phyloP scores from a whole-genome alignment of 371 early-diverging fungal genomes.

The Syncephalastrum monosporum region DNA sequence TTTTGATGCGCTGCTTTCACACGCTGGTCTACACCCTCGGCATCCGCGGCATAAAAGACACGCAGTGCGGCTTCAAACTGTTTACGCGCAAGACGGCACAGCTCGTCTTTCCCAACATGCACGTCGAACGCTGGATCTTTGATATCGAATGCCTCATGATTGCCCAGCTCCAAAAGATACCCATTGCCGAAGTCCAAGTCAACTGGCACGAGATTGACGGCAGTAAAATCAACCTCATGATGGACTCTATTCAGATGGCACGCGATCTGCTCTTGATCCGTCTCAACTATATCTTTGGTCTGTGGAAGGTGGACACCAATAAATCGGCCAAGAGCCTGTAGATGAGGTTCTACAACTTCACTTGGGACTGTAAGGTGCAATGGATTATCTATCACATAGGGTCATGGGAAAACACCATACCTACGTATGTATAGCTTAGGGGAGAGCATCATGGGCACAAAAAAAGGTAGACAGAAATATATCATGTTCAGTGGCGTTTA shows the following conservation, averaged over 20 bases:
- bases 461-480: no score
- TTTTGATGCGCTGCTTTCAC: constrained; percentile 93
- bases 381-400: no score
- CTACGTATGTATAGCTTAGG: no score
- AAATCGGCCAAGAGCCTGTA: constrained; percentile 13
- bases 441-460: no score
- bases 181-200: constrained; percentile 86
- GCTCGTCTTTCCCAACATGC: constrained; percentile 84
- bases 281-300: constrained; percentile 79
- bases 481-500: no score
- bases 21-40: constrained; percentile 79
- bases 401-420: no score
- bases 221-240: constrained; percentile 84
- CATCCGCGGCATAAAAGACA: constrained; percentile 85
- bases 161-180: constrained; percentile 67
- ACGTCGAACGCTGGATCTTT: constrained; percentile 95
- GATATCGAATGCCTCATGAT: constrained; percentile 93
- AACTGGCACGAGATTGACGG: constrained; percentile 97
- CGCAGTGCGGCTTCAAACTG: constrained; percentile 97
- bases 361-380: no score
- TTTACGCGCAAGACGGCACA: constrained; percentile 81
- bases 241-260: constrained; percentile 89
- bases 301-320: constrained; percentile 62
- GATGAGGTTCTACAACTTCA: no score
- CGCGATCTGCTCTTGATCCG: constrained; percentile 85